A percentile compares a stretch with the other conserved stretches of the same genome.
Conservation (phyloP, 305 asterid genomes). For the Solanum hybrid region DNA sequence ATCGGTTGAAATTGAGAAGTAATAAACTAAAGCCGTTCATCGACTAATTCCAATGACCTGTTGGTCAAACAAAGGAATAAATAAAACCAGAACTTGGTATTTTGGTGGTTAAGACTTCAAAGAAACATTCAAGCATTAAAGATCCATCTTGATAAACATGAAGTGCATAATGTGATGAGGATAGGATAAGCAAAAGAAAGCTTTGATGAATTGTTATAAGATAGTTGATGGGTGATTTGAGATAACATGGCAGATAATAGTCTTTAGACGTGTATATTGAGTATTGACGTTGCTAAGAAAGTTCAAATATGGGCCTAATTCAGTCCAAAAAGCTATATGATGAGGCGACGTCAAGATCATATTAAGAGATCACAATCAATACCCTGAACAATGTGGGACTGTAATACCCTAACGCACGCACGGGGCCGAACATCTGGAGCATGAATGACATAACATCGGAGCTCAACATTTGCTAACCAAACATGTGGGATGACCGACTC, state of each 20-base stretch:
- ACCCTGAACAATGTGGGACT: not conserved
- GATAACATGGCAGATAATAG: not conserved
- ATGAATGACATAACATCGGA: not conserved
- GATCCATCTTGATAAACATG: not conserved
- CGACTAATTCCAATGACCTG: not conserved
- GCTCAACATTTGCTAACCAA: not conserved
- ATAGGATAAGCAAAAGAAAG: not conserved
- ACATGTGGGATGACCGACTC: not conserved
- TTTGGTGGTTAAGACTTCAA: not conserved
- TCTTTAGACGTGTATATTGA: not conserved
- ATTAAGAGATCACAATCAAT: not conserved
- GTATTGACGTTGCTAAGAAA: not conserved
- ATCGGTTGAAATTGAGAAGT: not conserved
- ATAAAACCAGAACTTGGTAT: not conserved
- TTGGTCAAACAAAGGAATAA: conserved; percentile 3
- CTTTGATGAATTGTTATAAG: not conserved
- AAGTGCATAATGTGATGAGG: not conserved
- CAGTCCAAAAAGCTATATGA: not conserved
- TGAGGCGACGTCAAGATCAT: not conserved
- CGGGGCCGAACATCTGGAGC: not conserved
- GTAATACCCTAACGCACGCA: not conserved
- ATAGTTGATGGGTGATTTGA: not conserved
- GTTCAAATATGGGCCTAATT: not conserved
- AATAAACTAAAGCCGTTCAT: not conserved
- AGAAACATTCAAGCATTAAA: not conserved